Base-by-base conservation (phyloP, 225 moss, liverwort and hornwort genomes). In the Sphagnum tenellum region DNA sequence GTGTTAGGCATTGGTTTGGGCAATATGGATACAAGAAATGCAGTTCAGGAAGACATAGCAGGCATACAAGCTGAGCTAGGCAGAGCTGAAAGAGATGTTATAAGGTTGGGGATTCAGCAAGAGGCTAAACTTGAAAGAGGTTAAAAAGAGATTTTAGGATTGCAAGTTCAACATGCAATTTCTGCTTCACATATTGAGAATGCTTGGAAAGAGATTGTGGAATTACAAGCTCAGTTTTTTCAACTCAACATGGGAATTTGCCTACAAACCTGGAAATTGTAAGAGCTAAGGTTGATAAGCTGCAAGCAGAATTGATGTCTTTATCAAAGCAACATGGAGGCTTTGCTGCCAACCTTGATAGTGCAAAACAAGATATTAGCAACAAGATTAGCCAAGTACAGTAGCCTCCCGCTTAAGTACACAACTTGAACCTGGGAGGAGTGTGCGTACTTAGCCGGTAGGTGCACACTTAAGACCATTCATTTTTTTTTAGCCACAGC, bases 361-460 rank as follows among this genome's bases (percentile, higher is more conserved):
- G 4, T 64, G 45, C 78, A 56, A 82, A 79, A 66, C 73, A 66
- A 66, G 82, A 76, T 66, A 79, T 79, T 6, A 50, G 68, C 52
- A 67, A 29, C 29, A 29, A 29, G 29, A 29, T 29, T 29, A 29
- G 29, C 29, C 29, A 29, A 29, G 29, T 29, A 29, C n/a, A n/a
- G n/a, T n/a, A n/a, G n/a, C n/a, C n/a, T n/a, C n/a, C n/a, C n/a
- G n/a, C n/a, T n/a, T n/a, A n/a, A n/a, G n/a, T n/a, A n/a, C n/a
- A n/a, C n/a, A n/a, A n/a, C n/a, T n/a, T n/a, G n/a, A n/a, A n/a
- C n/a, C n/a, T n/a, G n/a, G n/a, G n/a, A n/a, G n/a, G n/a, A n/a
- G n/a, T n/a, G n/a, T n/a, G n/a, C n/a, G n/a, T n/a, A n/a, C n/a
- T n/a, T n/a, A n/a, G n/a, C n/a, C n/a, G n/a, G n/a, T n/a, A n/a